A percentile compares a stretch with the other conserved stretches of the same genome.
phyloP scores from a whole-genome alignment of 352 stramenopile genomes.

The Phytophthora syringae region DNA sequence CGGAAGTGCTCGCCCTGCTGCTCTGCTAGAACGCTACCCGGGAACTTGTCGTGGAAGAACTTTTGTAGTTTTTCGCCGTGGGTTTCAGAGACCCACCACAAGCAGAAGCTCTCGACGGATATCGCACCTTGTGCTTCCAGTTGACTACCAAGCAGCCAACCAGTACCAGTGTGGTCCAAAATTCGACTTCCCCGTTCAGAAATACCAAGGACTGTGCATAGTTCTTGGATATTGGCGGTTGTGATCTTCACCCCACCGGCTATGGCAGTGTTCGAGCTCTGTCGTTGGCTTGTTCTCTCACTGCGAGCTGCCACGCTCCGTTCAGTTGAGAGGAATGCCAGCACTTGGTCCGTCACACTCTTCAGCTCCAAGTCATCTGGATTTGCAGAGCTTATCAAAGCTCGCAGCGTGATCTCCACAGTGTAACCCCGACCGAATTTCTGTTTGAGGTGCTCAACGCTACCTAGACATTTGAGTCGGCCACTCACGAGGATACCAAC shows the following conservation, averaged over 20 bases:
- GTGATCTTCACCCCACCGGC: slow-evolving; percentile 21
- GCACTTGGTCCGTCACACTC: slow-evolving; percentile 18
- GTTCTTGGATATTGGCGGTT: slow-evolving; percentile 31
- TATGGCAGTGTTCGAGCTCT: slow-evolving; percentile 10
- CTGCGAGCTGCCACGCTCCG: slow-evolving; percentile 14
- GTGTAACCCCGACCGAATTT: slow-evolving; percentile 97
- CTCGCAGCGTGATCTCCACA: slow-evolving; percentile 76
- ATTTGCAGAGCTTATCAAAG: slow-evolving; percentile 27
- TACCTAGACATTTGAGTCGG: slow-evolving; percentile 81
- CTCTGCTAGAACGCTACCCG: slow-evolving; percentile 55
- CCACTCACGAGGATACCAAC: slow-evolving; percentile 78
- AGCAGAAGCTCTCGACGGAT: slow-evolving; percentile 51
- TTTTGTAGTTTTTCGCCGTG: slow-evolving; percentile 40
- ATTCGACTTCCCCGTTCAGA: slow-evolving; percentile 34
- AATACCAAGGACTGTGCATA: slow-evolving; percentile 43
- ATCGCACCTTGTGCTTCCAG: slow-evolving; percentile 48
- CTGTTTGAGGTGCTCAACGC: slow-evolving; percentile 94
- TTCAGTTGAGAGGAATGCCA: slow-evolving; percentile 11
- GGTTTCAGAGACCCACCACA: slow-evolving; percentile 65
- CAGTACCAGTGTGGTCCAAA: slow-evolving; percentile 30
- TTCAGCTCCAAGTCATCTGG: slow-evolving; percentile 13
- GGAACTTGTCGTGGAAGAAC: slow-evolving; percentile 51
- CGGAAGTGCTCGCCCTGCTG: slow-evolving; percentile 76
- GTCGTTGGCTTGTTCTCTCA: slow-evolving; percentile 20
- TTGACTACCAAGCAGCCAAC: slow-evolving; percentile 52